Conservation (phyloP, 139 green algal species). For the Yamagishiella unicocca region DNA sequence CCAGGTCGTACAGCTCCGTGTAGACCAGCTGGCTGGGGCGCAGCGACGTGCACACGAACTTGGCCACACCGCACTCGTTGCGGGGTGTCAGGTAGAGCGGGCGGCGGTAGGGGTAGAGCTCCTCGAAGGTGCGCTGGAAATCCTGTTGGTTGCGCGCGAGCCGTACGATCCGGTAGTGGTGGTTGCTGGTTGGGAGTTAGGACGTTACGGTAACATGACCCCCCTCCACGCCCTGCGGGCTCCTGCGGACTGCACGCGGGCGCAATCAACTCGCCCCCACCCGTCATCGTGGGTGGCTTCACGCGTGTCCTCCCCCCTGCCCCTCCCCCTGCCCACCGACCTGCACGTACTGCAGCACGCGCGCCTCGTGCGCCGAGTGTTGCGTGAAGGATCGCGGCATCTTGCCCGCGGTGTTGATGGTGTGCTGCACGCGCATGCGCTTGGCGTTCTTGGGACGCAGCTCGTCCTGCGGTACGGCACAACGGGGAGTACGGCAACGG, state of each 20-base stretch:
- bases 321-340: constrained; percentile 10
- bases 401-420: constrained; percentile 65
- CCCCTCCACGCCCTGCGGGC: too few species aligned
- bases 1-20: constrained; percentile 75
- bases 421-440: constrained; percentile 69
- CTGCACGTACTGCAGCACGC: constrained; percentile 73
- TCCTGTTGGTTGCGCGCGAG: too few species aligned
- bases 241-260: too few species aligned
- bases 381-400: constrained; percentile 70
- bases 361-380: constrained; percentile 65
- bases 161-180: too few species aligned
- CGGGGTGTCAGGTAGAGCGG: constrained; percentile 76
- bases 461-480: constrained; percentile 47
- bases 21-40: constrained; percentile 66
- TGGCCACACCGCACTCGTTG: constrained; percentile 88
- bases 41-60: constrained; percentile 88
- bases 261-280: too few species aligned
- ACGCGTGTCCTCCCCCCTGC: neutral
- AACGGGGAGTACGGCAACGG: neutral
- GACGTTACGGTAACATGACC: too few species aligned
- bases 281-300: too few species aligned
- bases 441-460: constrained; percentile 77
- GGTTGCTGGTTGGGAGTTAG: too few species aligned
- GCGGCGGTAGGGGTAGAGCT: constrained; percentile 83
- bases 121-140: constrained; percentile 76